Evolutionary conservation across 1,139 yeast genomes (phyloP).

Genomic region (Magnusiomyces ingens): DNA sequence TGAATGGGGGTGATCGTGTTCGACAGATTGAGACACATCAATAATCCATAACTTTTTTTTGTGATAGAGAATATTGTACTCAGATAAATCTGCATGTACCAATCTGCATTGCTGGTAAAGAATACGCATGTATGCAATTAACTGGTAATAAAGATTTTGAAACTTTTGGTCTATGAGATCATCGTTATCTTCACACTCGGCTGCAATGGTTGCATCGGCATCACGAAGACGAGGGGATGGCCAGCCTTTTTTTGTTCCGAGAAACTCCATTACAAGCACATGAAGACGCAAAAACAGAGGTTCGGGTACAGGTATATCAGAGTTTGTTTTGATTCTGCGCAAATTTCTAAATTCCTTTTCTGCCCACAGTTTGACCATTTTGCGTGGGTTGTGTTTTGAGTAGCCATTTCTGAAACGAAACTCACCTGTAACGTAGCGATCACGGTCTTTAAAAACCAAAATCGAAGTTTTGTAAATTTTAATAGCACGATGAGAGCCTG

Average conservation of each 20-base stretch:
- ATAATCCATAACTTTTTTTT: constrained; percentile 74
- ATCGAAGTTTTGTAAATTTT: constrained; percentile 95
- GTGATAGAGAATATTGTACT: constrained; percentile 83
- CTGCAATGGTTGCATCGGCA: constrained; percentile 33
- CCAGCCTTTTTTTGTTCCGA: constrained; percentile 62
- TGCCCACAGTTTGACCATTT: constrained; percentile 98
- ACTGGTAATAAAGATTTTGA: constrained; percentile 62
- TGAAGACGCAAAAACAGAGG: constrained; percentile 85
- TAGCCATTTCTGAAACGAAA: constrained; percentile 82
- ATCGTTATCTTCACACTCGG: constrained; percentile 10
- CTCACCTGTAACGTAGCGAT: constrained; percentile 94
- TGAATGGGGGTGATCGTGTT: constrained; percentile 97
- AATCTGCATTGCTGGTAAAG: constrained; percentile 82
- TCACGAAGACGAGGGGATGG: constrained; percentile 87
- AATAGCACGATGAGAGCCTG: constrained; percentile 55
- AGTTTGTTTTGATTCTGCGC: constrained; percentile 58
- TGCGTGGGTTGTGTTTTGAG: constrained; percentile 85
- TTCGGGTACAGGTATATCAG: constrained; percentile 87
- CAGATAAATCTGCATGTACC: constrained; percentile 96
- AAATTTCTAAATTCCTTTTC: constrained; percentile 93
- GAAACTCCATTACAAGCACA: constrained; percentile 90
- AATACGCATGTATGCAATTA: constrained; percentile 78
- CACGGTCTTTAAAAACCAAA: constrained; percentile 90
- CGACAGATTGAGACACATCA: constrained; percentile 96
- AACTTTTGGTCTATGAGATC: constrained; percentile 38